phyloP scores from a whole-genome alignment of 1,139 yeast genomes.

The Saccharomyces hybrid region DNA sequence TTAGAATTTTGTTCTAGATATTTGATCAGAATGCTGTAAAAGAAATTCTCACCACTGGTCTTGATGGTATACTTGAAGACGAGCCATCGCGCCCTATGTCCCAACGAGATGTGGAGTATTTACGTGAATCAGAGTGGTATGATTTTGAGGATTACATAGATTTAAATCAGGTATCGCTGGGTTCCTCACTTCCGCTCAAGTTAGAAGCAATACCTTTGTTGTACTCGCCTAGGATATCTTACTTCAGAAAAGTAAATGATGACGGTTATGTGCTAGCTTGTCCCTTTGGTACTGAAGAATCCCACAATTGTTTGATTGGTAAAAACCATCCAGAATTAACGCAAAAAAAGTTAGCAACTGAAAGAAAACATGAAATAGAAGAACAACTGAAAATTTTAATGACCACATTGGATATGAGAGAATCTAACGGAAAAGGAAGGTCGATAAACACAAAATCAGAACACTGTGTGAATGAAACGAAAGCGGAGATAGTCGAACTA shows the following conservation, averaged over 20 bases:
- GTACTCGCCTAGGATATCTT: conserved; percentile 66
- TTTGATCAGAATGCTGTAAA: conserved; percentile 56
- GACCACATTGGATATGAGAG: conserved; percentile 6
- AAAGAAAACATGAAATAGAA: conserved; percentile 39
- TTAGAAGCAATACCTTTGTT: conserved; percentile 58
- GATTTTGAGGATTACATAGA: conserved; percentile 75
- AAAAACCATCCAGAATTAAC: conserved; percentile 46
- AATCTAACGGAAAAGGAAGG: conserved; percentile 5
- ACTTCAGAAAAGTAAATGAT: conserved; percentile 57
- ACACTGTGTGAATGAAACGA: conserved; percentile 22
- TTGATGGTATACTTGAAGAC: background rate
- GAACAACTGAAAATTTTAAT: conserved; percentile 28
- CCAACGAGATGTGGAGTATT: conserved; percentile 5
- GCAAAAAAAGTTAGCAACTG: conserved; percentile 39
- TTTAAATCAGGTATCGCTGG: conserved; percentile 45
- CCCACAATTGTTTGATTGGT: conserved; percentile 63
- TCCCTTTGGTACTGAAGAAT: conserved; percentile 62
- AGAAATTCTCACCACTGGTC: conserved; percentile 35
- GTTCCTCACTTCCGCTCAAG: conserved; percentile 44
- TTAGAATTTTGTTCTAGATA: conserved; percentile 57
- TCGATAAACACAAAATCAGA: conserved; percentile 4
- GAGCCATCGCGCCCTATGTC: conserved; percentile 3
- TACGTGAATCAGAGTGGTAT: conserved; percentile 52
- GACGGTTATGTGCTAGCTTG: conserved; percentile 43
- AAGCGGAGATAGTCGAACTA: conserved; percentile 33